These are phyloP conservation scores for Trichoderma aggressivum DNA, from an alignment of 2,329 filamentous ascomycete genomes.

Conservation along the genomic window DNA sequence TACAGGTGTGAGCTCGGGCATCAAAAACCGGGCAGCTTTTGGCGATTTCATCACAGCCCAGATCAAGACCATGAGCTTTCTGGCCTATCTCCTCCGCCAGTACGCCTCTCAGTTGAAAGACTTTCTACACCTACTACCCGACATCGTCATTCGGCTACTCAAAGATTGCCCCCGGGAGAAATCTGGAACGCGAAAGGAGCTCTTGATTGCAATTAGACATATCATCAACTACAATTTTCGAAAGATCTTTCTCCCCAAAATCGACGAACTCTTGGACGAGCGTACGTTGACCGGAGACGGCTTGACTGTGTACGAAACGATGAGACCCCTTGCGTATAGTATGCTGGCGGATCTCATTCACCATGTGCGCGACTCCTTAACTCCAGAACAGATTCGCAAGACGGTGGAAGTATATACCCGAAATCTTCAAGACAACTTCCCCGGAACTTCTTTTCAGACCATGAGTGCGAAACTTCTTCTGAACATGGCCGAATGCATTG, in stretches of 20 bases:
- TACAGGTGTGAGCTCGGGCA: conserved; percentile 86
- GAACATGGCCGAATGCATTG: conserved; percentile 98
- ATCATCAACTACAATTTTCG: conserved; percentile 99
- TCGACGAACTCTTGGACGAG: conserved; percentile 92
- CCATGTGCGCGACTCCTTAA: conserved; percentile 86
- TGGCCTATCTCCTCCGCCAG: conserved; percentile 86
- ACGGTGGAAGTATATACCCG: conserved; percentile 97
- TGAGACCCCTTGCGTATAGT: conserved; percentile 92
- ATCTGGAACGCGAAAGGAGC: conserved; percentile 87
- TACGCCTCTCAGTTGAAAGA: conserved; percentile 85
- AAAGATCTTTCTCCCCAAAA: conserved; percentile 90
- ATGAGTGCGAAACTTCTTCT: conserved; percentile 97
- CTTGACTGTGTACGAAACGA: conserved; percentile 92
- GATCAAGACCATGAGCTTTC: conserved; percentile 98
- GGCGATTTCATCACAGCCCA: conserved; percentile 97
- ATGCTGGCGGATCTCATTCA: conserved; percentile 98
- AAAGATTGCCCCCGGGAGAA: conserved; percentile 95
- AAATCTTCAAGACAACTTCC: conserved; percentile 92
- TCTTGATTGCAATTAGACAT: conserved; percentile 92
- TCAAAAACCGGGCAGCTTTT: conserved; percentile 90
- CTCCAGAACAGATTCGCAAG: conserved; percentile 85
- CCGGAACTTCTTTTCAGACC: conserved; percentile 96
- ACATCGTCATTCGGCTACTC: conserved; percentile 84
- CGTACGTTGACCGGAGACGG: conserved; percentile 92
- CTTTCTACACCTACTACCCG: conserved; percentile 79